Evolutionary conservation across 495 filamentous ascomycete genomes (phyloP), one percentile per base, ranked within the genome.

Genomic region (Emericellopsis terricola): DNA sequence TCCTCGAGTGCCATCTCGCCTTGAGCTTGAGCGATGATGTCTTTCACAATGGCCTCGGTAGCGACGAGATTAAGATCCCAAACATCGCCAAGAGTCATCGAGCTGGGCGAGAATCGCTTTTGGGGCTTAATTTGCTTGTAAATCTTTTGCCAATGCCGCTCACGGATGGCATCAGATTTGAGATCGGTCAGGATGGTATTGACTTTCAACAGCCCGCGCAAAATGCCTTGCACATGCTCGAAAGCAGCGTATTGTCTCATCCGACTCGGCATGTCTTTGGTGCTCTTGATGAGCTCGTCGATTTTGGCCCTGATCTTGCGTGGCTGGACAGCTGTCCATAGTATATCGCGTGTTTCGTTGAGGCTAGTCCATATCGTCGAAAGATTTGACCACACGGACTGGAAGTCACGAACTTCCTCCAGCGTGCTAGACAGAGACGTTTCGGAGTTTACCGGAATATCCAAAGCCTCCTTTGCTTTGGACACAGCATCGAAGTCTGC

Each of bases 201-300:
- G 41, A 86, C 80, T 52, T 93, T 94, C 44, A 94, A 62, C 15
- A 86, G 62, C 43, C 81, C 71, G 7, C 83, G 79, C n/a, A 96
- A 68, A 17, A 87, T 76, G 38, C 73, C 80, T 46, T 99, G 89
- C 20, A 96, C 81, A 45, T 99, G 86, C 53, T 96, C 89, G 51
- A 99, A 99, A 9, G 89, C 91, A 41, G 89, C 89, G 53, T 99
- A 99, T 46, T 99, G 89, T 31, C 89, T 75, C 91, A 96, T 99
- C 29, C 89, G 75, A 53, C 82, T 92, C 0, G 89, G 89, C 89
- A 99, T 99, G 39, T 96, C 86, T 60, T 93, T 99, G 30, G 85
- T 94, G 78, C 93, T 89, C 58, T 92, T 93, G 49, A 94, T 81
- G 19, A 96, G 65, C 23, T 74, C 72, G 47, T 99, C 89, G 31